Conservation (phyloP, 345 rosid species). For the Lumnitzera racemosa region DNA sequence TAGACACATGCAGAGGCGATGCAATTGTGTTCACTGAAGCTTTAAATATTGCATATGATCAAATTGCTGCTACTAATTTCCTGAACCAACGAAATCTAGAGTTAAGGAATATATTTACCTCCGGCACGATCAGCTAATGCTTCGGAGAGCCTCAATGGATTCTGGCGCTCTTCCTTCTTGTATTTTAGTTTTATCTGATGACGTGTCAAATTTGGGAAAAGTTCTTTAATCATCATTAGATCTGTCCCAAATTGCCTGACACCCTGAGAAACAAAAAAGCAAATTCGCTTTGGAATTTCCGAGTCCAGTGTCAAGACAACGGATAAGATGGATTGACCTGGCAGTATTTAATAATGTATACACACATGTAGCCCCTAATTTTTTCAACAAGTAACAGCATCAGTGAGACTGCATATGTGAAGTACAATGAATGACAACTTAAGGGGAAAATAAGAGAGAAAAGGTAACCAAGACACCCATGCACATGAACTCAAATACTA, state of each 20-base stretch:
- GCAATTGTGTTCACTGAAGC: too few relatives aligned
- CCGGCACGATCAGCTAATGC: conserved; percentile 49
- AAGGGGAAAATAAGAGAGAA: too few relatives aligned
- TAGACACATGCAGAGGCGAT: too few relatives aligned
- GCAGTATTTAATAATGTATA: too few relatives aligned
- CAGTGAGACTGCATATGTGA: too few relatives aligned
- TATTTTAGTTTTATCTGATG: conserved; percentile 64
- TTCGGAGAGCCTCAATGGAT: conserved; percentile 50
- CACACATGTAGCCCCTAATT: too few relatives aligned
- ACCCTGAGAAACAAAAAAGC: conserved; percentile 31
- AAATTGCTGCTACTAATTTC: background rate
- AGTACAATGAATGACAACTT: too few relatives aligned
- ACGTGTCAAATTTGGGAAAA: conserved; percentile 64
- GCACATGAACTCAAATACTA: too few relatives aligned
- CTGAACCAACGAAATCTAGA: background rate
- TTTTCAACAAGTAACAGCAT: too few relatives aligned
- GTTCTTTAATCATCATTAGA: conserved; percentile 60
- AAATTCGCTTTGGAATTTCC: background rate
- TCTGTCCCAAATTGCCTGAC: conserved; percentile 73
- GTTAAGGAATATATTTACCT: conserved; percentile 23
- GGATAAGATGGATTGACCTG: too few relatives aligned
- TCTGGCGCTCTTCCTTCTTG: conserved; percentile 70
- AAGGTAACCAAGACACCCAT: too few relatives aligned
- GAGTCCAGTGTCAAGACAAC: background rate
- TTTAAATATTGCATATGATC: background rate